These are phyloP conservation scores for Rhynchosporium graminicola DNA, from an alignment of 2,329 filamentous ascomycete genomes.

Conservation along the genomic window DNA sequence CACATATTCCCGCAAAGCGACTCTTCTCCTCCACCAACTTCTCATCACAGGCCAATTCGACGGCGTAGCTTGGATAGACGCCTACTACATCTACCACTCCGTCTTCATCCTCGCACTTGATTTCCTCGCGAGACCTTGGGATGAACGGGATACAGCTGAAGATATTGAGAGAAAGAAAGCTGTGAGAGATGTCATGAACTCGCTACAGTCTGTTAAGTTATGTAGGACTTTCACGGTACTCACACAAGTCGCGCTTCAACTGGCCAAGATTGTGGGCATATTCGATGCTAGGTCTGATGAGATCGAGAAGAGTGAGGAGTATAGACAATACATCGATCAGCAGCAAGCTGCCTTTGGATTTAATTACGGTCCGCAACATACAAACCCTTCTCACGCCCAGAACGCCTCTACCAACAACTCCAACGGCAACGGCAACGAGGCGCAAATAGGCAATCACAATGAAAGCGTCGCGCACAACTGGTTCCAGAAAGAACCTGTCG, in stretches of 20 bases:
- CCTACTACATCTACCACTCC: conserved; percentile 38
- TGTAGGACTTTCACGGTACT: conserved; percentile 37
- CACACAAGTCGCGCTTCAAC: conserved; percentile 36
- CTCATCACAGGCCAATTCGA: conserved; percentile 33
- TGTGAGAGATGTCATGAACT: conserved; percentile 35
- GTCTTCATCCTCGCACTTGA: conserved; percentile 38
- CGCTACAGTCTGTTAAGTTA: conserved; percentile 33
- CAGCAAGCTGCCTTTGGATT: conserved; percentile 30
- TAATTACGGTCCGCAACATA: conserved; percentile 24
- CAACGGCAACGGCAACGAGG: too few species aligned
- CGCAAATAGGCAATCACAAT: background rate
- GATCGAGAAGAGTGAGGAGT: conserved; percentile 28
- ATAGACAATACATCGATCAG: conserved; percentile 30
- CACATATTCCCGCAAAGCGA: conserved; percentile 31
- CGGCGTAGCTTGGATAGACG: conserved; percentile 37
- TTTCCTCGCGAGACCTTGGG: conserved; percentile 37
- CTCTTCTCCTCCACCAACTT: conserved; percentile 33
- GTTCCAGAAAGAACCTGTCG: conserved; percentile 34
- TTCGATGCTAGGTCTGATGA: conserved; percentile 31
- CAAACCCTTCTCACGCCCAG: background rate
- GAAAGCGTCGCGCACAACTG: conserved; percentile 30
- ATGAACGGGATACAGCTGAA: conserved; percentile 35
- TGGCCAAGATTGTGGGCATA: conserved; percentile 39
- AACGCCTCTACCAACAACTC: too few species aligned
- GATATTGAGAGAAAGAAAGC: conserved; percentile 33